Evolutionary conservation across 2,329 filamentous ascomycete genomes (phyloP).

Genomic region (Alternaria sp.): DNA sequence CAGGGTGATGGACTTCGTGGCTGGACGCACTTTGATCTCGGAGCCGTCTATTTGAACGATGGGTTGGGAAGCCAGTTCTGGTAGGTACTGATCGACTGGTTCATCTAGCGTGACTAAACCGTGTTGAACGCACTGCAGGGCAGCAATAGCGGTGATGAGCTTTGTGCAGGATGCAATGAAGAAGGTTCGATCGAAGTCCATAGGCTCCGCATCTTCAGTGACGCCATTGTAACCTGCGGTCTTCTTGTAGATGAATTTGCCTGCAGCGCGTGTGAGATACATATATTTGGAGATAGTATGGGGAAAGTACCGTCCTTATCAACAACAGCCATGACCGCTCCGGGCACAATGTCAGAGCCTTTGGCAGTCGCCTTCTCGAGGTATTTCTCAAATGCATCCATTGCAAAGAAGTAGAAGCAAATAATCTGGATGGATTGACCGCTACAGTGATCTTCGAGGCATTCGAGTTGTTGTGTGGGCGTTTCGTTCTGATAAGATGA

Average conservation of each 20-base stretch:
- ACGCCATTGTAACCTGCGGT: conserved; percentile 45
- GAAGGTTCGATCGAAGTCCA: conserved; percentile 62
- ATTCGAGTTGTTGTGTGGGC: not conserved
- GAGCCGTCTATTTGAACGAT: conserved; percentile 11
- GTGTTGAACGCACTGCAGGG: conserved; percentile 38
- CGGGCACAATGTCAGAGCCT: conserved; percentile 25
- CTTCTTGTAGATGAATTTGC: conserved; percentile 47
- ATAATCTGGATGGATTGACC: not conserved
- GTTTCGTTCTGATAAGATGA: not conserved
- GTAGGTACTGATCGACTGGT: conserved; percentile 24
- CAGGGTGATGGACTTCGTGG: conserved; percentile 26
- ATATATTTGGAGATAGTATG: not conserved
- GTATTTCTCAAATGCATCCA: conserved; percentile 33
- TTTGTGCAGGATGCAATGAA: conserved; percentile 49
- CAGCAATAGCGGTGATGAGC: conserved; percentile 38
- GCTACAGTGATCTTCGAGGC: not conserved
- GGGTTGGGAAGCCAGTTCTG: conserved; percentile 28
- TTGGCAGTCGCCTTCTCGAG: conserved; percentile 28
- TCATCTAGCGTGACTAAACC: conserved; percentile 38
- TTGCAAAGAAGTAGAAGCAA: conserved; percentile 11
- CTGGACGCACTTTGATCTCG: conserved; percentile 12
- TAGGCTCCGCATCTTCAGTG: conserved; percentile 50
- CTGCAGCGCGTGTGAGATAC: conserved; percentile 29
- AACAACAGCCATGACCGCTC: conserved; percentile 27
- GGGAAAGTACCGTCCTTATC: conserved; percentile 21